Evolutionary conservation across 495 filamentous ascomycete genomes (phyloP).

Genomic region (Aspergillus mulundensis): DNA sequence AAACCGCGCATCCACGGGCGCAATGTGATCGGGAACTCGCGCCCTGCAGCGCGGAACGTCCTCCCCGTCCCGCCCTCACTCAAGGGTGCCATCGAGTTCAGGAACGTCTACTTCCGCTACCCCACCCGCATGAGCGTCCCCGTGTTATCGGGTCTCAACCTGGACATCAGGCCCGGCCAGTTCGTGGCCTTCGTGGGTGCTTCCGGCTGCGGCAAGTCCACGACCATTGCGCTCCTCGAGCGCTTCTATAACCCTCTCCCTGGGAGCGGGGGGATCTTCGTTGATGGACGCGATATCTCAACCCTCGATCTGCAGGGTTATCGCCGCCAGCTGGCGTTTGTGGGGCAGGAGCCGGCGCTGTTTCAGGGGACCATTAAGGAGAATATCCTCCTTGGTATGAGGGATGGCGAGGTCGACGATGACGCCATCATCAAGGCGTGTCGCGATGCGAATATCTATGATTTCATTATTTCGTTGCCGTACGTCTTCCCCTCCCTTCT

Average conservation of each 20-base stretch:
- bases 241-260: slow-evolving; percentile 75
- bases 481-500: slow-evolving; percentile 16
- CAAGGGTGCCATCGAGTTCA: slow-evolving; percentile 68
- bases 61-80: slow-evolving; percentile 47
- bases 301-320: slow-evolving; percentile 71
- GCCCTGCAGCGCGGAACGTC: no score
- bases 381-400: slow-evolving; percentile 68
- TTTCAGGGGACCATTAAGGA: slow-evolving; percentile 82
- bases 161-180: slow-evolving; percentile 67
- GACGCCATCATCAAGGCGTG: slow-evolving; percentile 68
- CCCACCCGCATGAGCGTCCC: slow-evolving; percentile 72
- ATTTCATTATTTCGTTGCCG: slow-evolving; percentile 74
- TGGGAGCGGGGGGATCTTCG: slow-evolving; percentile 54
- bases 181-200: slow-evolving; percentile 78
- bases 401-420: slow-evolving; percentile 55
- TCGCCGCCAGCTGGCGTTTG: slow-evolving; percentile 68
- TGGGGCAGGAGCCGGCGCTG: slow-evolving; percentile 80
- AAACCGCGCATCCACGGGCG: slow-evolving; percentile 72
- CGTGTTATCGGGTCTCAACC: slow-evolving; percentile 65
- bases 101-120: slow-evolving; percentile 76
- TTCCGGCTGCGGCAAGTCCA: slow-evolving; percentile 79
- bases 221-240: slow-evolving; percentile 72
- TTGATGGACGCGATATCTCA: slow-evolving; percentile 73
- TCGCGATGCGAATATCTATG: slow-evolving; percentile 84
- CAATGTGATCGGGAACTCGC: slow-evolving; percentile 35